phyloP scores from a whole-genome alignment of 169 alveolate genomes.

The Amoebophrya sp. region DNA sequence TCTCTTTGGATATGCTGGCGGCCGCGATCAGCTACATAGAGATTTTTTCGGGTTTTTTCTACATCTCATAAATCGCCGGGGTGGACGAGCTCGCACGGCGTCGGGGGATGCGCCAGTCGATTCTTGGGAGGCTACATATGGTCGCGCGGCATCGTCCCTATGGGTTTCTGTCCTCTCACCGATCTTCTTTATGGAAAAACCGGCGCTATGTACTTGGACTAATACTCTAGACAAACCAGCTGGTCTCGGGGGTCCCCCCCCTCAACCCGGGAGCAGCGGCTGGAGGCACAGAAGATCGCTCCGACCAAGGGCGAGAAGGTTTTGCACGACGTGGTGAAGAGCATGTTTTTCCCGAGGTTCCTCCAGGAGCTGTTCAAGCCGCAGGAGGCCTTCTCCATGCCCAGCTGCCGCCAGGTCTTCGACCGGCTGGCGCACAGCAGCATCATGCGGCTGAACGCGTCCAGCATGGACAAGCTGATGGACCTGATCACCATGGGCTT shows the following conservation, averaged over 20 bases:
- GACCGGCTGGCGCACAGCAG: conserved; percentile 61
- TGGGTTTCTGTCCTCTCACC: too few relatives aligned
- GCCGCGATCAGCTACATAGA: too few relatives aligned
- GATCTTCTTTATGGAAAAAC: too few relatives aligned
- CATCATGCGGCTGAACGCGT: conserved; percentile 58
- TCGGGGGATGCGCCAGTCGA: too few relatives aligned
- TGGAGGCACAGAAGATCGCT: conserved; percentile 54
- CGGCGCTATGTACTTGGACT: too few relatives aligned
- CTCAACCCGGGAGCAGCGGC: conserved; percentile 52
- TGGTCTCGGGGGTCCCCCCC: too few relatives aligned
- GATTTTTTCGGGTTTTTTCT: too few relatives aligned
- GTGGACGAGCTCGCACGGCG: too few relatives aligned
- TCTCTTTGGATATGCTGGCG: background rate
- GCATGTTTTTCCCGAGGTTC: conserved; percentile 45
- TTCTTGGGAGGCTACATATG: too few relatives aligned
- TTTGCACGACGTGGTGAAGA: conserved; percentile 47
- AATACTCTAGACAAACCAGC: too few relatives aligned
- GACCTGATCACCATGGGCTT: conserved; percentile 68
- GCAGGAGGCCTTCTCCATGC: conserved; percentile 42
- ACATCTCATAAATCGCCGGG: too few relatives aligned
- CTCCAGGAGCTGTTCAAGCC: conserved; percentile 50
- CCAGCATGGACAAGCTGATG: conserved; percentile 59
- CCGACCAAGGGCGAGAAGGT: conserved; percentile 45
- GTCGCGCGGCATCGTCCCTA: too few relatives aligned
- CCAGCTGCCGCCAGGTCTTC: conserved; percentile 45